Evolutionary conservation across 495 filamentous ascomycete genomes (phyloP), one percentile per base, ranked within the genome.

Genomic region (Penicillium roqueforti): DNA sequence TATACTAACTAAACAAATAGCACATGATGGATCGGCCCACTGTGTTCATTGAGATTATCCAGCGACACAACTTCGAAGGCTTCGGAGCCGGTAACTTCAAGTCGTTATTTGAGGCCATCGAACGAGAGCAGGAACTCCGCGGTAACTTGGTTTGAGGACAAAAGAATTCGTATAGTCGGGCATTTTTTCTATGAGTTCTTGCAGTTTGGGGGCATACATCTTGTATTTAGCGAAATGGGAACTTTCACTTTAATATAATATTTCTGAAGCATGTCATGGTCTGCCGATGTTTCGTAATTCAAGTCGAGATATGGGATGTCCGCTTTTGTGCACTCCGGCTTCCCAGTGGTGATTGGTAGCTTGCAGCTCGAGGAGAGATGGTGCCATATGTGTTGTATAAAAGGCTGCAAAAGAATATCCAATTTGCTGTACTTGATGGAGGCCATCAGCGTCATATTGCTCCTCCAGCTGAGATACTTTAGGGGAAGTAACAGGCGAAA

Each of bases 41-140:
- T 1, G 90, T 96, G 0, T 96, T 96, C 67, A 81, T 96, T 51
- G 92, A 96, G 79, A 91, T 96, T 55, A 96, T 96, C 61, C 88
- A 96, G 69, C 74, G 90, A 32, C 82, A 90, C 56, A 84, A 90
- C 55, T 96, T 96, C 69, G 79, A 83, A 9, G 92, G 92, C 0
- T 96, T 96, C 59, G 90, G 91, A 4, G 92, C 90, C 3, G 91
- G 91, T n/a, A 96, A 96, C 64, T 95, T 96, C 74, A 95, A 89
- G 80, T 89, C 84, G 47, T 59, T 96, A 57, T 96, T 96, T 62
- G 90, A 96, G 73, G 91, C 92, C 4, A 89, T 96, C 69, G 91
- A 96, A 78, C 68, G 89, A 18, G 91, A 95, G 65, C 92, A 96
- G 73, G 89, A 80, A 19, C 75, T 86, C 66, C 73, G 91, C 53